Base-by-base conservation (phyloP, 2,329 filamentous ascomycete genomes). In the Clonostachys byssicola region DNA sequence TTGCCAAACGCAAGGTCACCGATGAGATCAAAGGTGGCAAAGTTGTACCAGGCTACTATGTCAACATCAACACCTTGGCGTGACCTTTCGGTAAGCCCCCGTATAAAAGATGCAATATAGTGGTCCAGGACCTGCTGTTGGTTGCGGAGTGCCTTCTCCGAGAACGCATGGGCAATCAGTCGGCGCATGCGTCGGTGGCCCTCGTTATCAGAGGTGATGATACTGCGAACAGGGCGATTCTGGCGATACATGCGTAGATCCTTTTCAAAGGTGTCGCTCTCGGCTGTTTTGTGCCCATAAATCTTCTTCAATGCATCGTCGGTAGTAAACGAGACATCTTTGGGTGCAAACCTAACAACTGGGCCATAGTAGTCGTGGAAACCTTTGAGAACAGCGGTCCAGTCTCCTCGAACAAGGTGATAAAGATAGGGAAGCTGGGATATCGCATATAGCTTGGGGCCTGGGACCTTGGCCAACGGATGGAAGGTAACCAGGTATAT, bases 311-410 rank as follows among this genome's bases (percentile, higher is more conserved):
- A 69, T 3, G 61, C 62, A 7, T 58, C 44, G 3, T 56, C 18
- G 3, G 56, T 60, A 13, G 58, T 61, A 48, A 68, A 71, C 8
- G 64, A 62, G 4, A 74, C 58, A 13, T 61, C 56, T 14, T 62
- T 60, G 1, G 71, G 68, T 0, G 56, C 59, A 14, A 66, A 58
- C 4, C 71, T 64, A 9, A 74, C 60, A 2, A 72, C 60, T 34
- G 55, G 46, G 16, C 56, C 56, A 36, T 57, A 58, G 34, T 48
- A 45, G 14, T 55, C 48, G 18, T 58, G 56, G 4, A 49, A 43
- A 20, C 4, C 16, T 20, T 14, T 20, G 14, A 42, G 16, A 20
- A 14, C 14, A 13, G 16, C 16, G n/a, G 40, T 23, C 13, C 14
- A 16, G 16, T 20, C 13, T 18, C 40, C 42, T 16, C 12, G 35